Evolutionary conservation across 1,139 yeast genomes (phyloP), one percentile per base, ranked within the genome.

Genomic region (Pichia cactophila): DNA sequence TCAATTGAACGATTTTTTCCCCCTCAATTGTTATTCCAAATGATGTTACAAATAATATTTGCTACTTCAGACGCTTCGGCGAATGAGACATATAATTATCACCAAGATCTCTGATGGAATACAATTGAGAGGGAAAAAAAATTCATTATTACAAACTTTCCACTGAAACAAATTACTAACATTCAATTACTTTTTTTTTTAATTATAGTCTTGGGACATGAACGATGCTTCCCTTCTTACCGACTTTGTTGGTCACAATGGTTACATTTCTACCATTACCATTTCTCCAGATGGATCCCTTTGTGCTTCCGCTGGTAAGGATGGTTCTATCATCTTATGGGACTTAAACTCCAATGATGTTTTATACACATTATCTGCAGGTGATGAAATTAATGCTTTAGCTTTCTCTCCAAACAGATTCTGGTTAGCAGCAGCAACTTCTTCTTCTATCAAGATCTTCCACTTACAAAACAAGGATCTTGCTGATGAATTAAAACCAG

Each of bases 381-480:
- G 94, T 73, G 94, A 92, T 70, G 98, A 92, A 81, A 92, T 94
- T 67, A 88, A 87, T 77, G 94, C 97, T 72, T 84, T 92, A 72
- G 95, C 97, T 69, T 94, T 92, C 96, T 90, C 98, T 73, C 98
- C 99, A 78, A 87, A 88, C 95, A 90, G 98, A 86, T 94, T 88
- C 94, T 92, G 98, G 98, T 87, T 94, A 75, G 94, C 96, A 73
- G 98, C 97, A 78, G 98, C 98, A 70, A 92, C 99, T 68, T 80
- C 96, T 63, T 78, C 96, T 64, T 94, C 97, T 70, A 88, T 94
- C 80, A 90, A 89, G 89, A 86, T 94, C 82, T 92, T 83, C 88
- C 89, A 90, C 84, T 85, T 92, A 74, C 95, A 89, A 80, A 92
- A 87, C 79, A 86, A 95, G 79, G 78, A 79, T 67, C 81, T 90